phyloP scores from a whole-genome alignment of 2,329 filamentous ascomycete genomes.

The Ascochyta fabae region DNA sequence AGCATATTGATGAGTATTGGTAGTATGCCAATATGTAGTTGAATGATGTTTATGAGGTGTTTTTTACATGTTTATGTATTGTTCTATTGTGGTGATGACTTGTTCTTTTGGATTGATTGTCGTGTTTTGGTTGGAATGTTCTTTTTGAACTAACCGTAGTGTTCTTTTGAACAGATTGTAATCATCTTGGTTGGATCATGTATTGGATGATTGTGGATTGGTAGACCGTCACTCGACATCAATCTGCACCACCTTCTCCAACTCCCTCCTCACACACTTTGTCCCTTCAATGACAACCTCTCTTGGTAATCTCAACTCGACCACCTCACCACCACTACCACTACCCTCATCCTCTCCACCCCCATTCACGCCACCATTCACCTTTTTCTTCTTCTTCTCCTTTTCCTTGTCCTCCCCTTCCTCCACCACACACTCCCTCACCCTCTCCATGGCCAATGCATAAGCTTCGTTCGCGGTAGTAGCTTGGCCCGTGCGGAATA shows the following conservation, averaged over 20 bases:
- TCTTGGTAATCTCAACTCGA: conserved; percentile 55
- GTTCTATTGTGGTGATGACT: no score
- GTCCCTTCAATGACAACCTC: conserved; percentile 59
- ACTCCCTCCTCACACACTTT: conserved; percentile 58
- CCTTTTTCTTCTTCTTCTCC: neutral
- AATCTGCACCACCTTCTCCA: conserved; percentile 58
- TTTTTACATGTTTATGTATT: neutral
- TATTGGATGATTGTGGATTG: no score
- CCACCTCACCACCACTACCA: no score
- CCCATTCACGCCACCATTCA: conserved; percentile 34
- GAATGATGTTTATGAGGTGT: neutral
- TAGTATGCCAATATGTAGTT: conserved; percentile 1
- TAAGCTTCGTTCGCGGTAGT: conserved; percentile 64
- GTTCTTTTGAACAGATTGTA: no score
- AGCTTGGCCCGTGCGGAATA: conserved; percentile 65
- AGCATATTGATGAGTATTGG: conserved; percentile 9
- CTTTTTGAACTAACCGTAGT: no score
- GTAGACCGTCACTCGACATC: neutral
- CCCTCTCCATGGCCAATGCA: conserved; percentile 56
- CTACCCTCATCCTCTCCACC: conserved; percentile 26
- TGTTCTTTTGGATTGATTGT: no score
- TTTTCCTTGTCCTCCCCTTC: conserved; percentile 4
- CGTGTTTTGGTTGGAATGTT: no score
- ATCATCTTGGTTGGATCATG: no score
- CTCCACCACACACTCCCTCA: conserved; percentile 20